Percentiles rank a stretch among this genome's conserved stretches.
phyloP scores from a whole-genome alignment of 2,329 filamentous ascomycete species.

The Pseudophaeomoniella oleicola region DNA sequence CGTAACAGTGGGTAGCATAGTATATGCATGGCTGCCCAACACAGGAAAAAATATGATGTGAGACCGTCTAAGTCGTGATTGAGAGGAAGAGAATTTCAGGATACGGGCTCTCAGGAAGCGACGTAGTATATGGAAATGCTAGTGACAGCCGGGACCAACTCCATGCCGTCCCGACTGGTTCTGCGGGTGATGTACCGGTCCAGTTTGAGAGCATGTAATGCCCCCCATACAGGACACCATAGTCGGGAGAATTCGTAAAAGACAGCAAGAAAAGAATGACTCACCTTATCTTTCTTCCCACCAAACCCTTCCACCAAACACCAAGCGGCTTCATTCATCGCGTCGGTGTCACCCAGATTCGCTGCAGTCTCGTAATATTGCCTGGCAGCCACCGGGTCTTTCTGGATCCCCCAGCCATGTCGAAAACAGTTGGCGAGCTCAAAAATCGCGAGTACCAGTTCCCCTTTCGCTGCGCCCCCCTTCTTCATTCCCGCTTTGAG shows the following conservation, averaged over 20 bases:
- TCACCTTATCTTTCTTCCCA: constrained; percentile 94
- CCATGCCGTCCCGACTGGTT: no score
- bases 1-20: constrained; percentile 1
- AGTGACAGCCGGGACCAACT: no score
- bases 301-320: constrained; percentile 96
- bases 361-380: constrained; percentile 97
- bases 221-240: no score
- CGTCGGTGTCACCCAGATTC: constrained; percentile 89
- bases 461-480: constrained; percentile 87
- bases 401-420: constrained; percentile 81
- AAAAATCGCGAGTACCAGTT: constrained; percentile 90
- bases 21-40: constrained; percentile 21
- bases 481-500: constrained; percentile 79
- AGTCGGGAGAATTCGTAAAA: no score
- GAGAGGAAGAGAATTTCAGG: no score
- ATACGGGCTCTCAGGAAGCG: no score
- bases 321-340: constrained; percentile 94
- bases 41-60: no score
- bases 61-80: no score
- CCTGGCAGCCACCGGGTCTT: constrained; percentile 70
- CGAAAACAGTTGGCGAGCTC: constrained; percentile 69
- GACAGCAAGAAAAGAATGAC: constrained; percentile 21
- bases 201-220: no score
- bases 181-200: no score
- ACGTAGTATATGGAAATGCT: no score